phyloP scores from a whole-genome alignment of 768 basidiomycete genomes.

The Xerocomus brunneocitrinus region DNA sequence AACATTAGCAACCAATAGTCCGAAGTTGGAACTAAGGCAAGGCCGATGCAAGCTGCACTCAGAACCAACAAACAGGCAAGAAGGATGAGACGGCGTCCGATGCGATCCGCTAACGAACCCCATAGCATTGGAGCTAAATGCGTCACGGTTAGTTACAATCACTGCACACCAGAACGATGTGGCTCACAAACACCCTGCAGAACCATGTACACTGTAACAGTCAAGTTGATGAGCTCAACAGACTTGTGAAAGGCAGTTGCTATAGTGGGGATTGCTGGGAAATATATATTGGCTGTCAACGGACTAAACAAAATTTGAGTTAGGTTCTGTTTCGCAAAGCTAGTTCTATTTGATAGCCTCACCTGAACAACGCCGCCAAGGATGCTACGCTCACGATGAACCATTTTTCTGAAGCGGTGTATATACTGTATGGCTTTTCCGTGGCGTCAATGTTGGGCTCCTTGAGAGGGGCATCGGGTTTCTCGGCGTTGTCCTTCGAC shows the following conservation, averaged over 20 bases:
- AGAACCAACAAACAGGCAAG: conserved; percentile 61
- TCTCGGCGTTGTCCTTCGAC: neutral
- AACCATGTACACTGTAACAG: conserved; percentile 62
- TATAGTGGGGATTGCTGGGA: conserved; percentile 72
- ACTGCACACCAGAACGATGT: neutral
- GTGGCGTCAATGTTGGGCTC: neutral
- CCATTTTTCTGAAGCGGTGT: conserved; percentile 59
- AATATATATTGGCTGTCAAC: conserved; percentile 72
- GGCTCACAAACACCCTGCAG: conserved; percentile 42
- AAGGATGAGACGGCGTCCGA: conserved; percentile 62
- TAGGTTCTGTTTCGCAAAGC: neutral
- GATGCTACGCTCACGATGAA: conserved; percentile 59
- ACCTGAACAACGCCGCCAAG: conserved; percentile 64
- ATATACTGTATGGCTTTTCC: conserved; percentile 42
- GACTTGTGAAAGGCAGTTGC: conserved; percentile 55
- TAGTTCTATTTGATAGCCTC: neutral
- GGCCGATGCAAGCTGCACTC: conserved; percentile 58
- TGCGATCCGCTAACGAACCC: conserved; percentile 60
- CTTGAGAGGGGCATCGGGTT: neutral
- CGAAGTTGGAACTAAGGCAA: conserved; percentile 49
- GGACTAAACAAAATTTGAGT: conserved; percentile 39
- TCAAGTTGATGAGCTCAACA: conserved; percentile 71
- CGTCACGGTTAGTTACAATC: neutral
- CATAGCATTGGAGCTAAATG: conserved; percentile 52
- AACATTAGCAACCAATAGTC: conserved; percentile 79